Evolutionary conservation across 257 asterid species (phyloP).

Genomic region (Jaltomata sinuosa): DNA sequence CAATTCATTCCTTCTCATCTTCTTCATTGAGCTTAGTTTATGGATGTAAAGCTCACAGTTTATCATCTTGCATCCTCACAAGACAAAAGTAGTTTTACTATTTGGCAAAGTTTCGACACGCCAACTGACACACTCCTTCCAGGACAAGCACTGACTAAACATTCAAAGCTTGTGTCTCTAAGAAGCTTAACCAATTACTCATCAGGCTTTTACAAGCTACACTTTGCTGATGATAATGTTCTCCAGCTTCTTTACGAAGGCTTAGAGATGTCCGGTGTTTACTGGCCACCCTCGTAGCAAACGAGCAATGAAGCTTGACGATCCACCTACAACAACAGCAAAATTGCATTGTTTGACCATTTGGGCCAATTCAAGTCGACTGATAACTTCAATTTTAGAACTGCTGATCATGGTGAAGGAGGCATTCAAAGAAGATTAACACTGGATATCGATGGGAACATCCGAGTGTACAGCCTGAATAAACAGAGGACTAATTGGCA

Average conservation of each 20-base stretch:
- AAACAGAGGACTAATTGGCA: neutral
- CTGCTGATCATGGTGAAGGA: neutral
- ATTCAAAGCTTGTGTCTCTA: neutral
- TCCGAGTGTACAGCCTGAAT: neutral
- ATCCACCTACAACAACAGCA: neutral
- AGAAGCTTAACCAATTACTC: neutral
- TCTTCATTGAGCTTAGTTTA: too few species aligned
- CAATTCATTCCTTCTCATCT: too few species aligned
- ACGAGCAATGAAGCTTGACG: neutral
- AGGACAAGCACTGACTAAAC: neutral
- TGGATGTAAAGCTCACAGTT: too few species aligned
- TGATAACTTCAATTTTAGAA: neutral
- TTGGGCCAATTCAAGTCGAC: neutral
- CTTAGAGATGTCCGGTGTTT: neutral
- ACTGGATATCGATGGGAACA: neutral
- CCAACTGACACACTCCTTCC: neutral
- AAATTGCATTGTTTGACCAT: neutral
- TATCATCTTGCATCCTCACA: neutral
- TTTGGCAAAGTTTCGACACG: neutral
- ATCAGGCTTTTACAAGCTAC: neutral
- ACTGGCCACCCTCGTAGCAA: neutral
- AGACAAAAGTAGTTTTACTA: neutral
- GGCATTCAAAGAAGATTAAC: neutral
- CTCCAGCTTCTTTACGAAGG: neutral
- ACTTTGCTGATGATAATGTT: neutral